A percentile compares a stretch with the other conserved stretches of the same genome.
These are phyloP conservation scores for Funneliformis mosseae DNA, from an alignment of 192 early-diverging fungal genomes.

Conservation along the genomic window DNA sequence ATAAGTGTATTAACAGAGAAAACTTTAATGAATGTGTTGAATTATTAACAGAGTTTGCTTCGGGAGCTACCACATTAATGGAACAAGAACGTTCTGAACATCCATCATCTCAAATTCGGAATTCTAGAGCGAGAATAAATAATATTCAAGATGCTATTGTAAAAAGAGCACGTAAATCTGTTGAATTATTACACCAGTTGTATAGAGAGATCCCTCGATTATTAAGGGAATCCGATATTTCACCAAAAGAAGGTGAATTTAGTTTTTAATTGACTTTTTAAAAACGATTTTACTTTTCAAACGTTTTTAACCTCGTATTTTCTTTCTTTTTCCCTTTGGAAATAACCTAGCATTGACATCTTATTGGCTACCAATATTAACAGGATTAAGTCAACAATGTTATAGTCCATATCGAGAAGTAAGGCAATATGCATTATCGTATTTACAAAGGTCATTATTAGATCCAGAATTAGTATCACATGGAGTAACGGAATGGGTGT, in stretches of 20 bases:
- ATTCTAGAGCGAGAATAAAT: neutral
- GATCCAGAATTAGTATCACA: slow-evolving; percentile 57
- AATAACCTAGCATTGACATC: slow-evolving; percentile 61
- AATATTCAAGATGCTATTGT: slow-evolving; percentile 48
- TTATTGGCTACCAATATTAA: slow-evolving; percentile 80
- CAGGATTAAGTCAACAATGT: slow-evolving; percentile 73
- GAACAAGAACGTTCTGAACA: slow-evolving; percentile 26
- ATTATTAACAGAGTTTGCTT: slow-evolving; percentile 64
- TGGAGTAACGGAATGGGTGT: slow-evolving; percentile 53
- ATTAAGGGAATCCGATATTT: slow-evolving; percentile 46
- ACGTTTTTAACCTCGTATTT: slow-evolving; percentile 31
- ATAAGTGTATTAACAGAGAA: slow-evolving; percentile 53
- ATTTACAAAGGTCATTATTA: slow-evolving; percentile 78
- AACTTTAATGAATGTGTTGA: slow-evolving; percentile 79
- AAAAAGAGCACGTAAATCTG: slow-evolving; percentile 64
- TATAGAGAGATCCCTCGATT: slow-evolving; percentile 57
- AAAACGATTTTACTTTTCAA: slow-evolving; percentile 19
- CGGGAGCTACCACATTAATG: slow-evolving; percentile 46
- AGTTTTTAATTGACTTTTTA: slow-evolving; percentile 26
- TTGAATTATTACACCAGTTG: slow-evolving; percentile 67
- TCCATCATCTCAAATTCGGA: slow-evolving; percentile 1
- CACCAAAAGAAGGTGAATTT: slow-evolving; percentile 47
- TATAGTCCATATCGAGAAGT: slow-evolving; percentile 77
- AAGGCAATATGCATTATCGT: slow-evolving; percentile 78
- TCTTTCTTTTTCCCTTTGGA: neutral